A percentile compares a stretch with the other conserved stretches of the same genome.
These are phyloP conservation scores for Exophiala aquamarina DNA, from an alignment of 2,329 filamentous ascomycete genomes.

Conservation along the genomic window DNA sequence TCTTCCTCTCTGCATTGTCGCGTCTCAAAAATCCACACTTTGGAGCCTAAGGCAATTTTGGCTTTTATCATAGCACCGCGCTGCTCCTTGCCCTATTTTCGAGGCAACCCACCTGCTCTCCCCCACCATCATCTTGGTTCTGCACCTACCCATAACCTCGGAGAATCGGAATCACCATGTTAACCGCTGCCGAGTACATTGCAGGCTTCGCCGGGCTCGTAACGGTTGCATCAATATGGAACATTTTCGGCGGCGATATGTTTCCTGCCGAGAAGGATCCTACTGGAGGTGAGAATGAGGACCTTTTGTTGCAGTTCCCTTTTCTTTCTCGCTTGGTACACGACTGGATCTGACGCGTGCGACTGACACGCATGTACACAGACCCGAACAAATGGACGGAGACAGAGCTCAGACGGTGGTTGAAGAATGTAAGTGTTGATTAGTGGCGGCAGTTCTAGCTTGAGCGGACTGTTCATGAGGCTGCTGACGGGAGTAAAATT, in stretches of 20 bases:
- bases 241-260: conserved; percentile 81
- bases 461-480: conserved; percentile 28
- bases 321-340: too few relatives aligned
- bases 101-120: too few relatives aligned
- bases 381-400: conserved; percentile 72
- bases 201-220: conserved; percentile 78
- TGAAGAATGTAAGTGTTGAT: conserved; percentile 69
- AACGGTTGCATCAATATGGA: conserved; percentile 77
- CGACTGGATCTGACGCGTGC: too few relatives aligned
- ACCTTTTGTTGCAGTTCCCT: too few relatives aligned
- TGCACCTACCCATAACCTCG: neutral
- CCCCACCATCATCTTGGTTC: too few relatives aligned
- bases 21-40: too few relatives aligned
- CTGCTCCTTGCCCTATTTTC: too few relatives aligned
- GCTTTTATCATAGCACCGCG: too few relatives aligned
- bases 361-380: conserved; percentile 32
- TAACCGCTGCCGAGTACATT: conserved; percentile 9
- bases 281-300: conserved; percentile 63
- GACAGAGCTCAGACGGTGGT: conserved; percentile 78
- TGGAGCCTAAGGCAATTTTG: too few relatives aligned
- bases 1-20: too few relatives aligned
- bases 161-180: neutral
- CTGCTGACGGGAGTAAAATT: conserved; percentile 1
- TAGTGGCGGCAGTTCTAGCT: too few relatives aligned
- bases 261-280: conserved; percentile 76